phyloP scores from a whole-genome alignment of 2,329 filamentous ascomycete species.

The Aspergillus candidus region DNA sequence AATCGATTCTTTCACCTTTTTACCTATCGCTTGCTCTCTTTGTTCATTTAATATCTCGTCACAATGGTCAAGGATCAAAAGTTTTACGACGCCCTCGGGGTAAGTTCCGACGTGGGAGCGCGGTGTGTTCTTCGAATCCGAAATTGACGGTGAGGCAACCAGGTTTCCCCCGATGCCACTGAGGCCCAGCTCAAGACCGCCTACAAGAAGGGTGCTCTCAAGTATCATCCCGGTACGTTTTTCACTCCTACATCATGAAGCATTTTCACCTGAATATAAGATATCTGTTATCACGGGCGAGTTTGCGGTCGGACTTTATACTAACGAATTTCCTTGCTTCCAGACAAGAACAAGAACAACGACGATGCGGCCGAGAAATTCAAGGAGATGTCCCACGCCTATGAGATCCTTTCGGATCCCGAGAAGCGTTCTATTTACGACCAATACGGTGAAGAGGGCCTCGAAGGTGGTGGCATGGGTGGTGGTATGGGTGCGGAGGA shows the following conservation, averaged over 20 bases:
- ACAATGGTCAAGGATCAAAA: conserved; percentile 49
- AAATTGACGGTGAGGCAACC: conserved; percentile 23
- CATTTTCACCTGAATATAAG: conserved; percentile 9
- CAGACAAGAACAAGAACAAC: conserved; percentile 95
- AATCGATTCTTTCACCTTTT: too few species aligned
- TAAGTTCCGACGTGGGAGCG: conserved; percentile 24
- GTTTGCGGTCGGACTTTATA: not conserved
- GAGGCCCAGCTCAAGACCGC: conserved; percentile 89
- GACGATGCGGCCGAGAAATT: conserved; percentile 93
- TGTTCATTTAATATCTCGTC: conserved; percentile 17
- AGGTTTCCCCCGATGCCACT: conserved; percentile 73
- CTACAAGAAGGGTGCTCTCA: conserved; percentile 88
- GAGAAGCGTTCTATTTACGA: conserved; percentile 93
- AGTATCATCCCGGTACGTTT: conserved; percentile 79
- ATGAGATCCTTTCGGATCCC: conserved; percentile 86
- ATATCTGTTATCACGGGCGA: not conserved
- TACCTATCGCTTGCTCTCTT: conserved; percentile 6
- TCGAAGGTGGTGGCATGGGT: conserved; percentile 75
- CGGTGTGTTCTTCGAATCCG: not conserved
- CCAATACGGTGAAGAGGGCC: conserved; percentile 93
- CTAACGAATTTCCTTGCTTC: conserved; percentile 2
- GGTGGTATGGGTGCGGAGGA: conserved; percentile 94
- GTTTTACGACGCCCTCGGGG: conserved; percentile 45
- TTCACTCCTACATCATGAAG: not conserved
- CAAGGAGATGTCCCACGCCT: conserved; percentile 94